A percentile compares a stretch with the other conserved stretches of the same genome.
phyloP scores from a whole-genome alignment of 495 filamentous ascomycete genomes.

The Annulohypoxylon bovei region DNA sequence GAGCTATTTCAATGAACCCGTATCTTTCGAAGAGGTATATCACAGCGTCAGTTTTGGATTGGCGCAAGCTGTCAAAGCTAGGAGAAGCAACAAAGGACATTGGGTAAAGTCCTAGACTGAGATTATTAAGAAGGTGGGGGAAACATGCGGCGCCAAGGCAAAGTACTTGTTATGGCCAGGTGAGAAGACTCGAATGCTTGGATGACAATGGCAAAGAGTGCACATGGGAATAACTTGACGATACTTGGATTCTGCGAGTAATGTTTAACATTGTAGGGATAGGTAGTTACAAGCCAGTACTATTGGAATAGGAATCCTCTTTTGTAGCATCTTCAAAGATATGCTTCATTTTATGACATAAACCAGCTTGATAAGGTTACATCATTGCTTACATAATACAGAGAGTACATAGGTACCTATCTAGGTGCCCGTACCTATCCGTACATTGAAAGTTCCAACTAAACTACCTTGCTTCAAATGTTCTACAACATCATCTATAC shows the following conservation, averaged over 20 bases:
- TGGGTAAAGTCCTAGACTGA: not conserved
- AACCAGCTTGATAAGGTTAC: too few relatives aligned
- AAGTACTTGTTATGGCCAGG: not conserved
- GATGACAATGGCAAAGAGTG: not conserved
- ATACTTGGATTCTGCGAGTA: not conserved
- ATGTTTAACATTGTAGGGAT: not conserved
- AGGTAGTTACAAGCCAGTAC: not conserved
- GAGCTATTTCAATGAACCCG: not conserved
- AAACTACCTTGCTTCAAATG: not conserved
- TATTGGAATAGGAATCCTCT: not conserved
- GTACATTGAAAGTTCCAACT: too few relatives aligned
- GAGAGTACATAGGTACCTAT: too few relatives aligned
- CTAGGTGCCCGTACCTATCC: too few relatives aligned
- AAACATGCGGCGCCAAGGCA: not conserved
- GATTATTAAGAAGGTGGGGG: not conserved
- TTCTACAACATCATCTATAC: not conserved
- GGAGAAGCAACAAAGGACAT: not conserved
- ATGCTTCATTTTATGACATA: not conserved
- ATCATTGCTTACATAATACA: too few relatives aligned
- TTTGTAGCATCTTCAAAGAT: not conserved
- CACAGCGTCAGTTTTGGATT: not conserved
- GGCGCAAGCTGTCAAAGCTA: not conserved
- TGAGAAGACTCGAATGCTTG: not conserved
- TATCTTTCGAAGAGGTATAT: not conserved
- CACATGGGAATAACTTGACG: not conserved